These are phyloP conservation scores for Ceratobasidium sp. DNA, from an alignment of 1,284 basidiomycete species.

Conservation along the genomic window DNA sequence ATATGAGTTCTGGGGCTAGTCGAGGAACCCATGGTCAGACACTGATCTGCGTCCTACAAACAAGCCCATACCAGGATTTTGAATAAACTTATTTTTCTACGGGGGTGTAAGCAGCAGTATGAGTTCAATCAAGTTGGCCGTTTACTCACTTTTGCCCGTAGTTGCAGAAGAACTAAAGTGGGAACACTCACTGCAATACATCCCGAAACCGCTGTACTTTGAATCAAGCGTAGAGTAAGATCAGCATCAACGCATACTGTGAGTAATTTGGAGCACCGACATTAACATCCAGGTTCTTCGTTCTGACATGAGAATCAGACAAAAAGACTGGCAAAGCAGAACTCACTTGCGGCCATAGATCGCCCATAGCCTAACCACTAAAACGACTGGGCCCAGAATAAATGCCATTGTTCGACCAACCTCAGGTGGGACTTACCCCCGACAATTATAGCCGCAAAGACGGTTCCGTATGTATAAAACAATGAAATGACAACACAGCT, in stretches of 20 bases:
- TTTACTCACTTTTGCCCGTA: background rate
- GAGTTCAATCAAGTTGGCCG: background rate
- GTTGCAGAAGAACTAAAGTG: background rate
- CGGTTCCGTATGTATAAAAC: slow-evolving; percentile 17
- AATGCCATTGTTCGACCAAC: background rate
- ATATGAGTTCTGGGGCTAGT: background rate
- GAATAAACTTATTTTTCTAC: slow-evolving; percentile 8
- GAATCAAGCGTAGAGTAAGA: no score
- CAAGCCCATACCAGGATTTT: background rate
- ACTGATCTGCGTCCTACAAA: background rate
- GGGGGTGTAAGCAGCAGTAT: background rate
- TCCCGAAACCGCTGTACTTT: background rate
- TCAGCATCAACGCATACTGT: no score
- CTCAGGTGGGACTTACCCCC: background rate
- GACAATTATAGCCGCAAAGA: slow-evolving; percentile 1
- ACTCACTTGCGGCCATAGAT: slow-evolving; percentile 22
- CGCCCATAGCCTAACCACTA: slow-evolving; percentile 12
- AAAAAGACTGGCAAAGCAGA: no score
- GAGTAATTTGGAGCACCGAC: no score
- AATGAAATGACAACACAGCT: background rate
- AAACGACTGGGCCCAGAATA: background rate
- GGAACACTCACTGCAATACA: background rate
- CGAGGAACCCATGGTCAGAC: background rate
- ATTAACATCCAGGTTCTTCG: slow-evolving; percentile 6
- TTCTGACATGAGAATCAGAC: no score